These are phyloP conservation scores for Dillenia turbinata DNA, from an alignment of 164 flowering plant species.

Conservation along the genomic window DNA sequence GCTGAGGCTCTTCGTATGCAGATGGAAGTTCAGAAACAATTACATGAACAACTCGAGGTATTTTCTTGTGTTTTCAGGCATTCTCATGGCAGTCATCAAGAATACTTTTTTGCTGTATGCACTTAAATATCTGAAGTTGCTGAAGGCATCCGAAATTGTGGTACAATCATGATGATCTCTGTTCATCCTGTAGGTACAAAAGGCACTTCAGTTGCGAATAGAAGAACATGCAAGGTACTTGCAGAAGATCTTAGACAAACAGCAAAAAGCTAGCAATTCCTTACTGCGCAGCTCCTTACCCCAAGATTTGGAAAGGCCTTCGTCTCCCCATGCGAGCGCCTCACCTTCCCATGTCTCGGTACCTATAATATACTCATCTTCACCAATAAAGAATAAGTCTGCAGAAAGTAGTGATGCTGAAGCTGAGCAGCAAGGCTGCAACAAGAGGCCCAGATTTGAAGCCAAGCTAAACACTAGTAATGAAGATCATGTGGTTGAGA, in stretches of 20 bases:
- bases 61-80: not conserved
- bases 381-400: slow-evolving; percentile 20
- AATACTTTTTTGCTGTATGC: too few species aligned
- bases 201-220: slow-evolving; percentile 54
- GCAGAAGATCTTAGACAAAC: slow-evolving; percentile 56
- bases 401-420: slow-evolving; percentile 16
- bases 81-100: too few species aligned
- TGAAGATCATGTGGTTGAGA: slow-evolving; percentile 14
- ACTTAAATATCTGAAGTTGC: too few species aligned
- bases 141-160: too few species aligned
- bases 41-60: slow-evolving; percentile 75
- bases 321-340: slow-evolving; percentile 15
- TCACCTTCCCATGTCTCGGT: slow-evolving; percentile 17
- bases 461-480: slow-evolving; percentile 8
- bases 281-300: slow-evolving; percentile 10
- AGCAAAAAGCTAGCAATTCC: slow-evolving; percentile 39
- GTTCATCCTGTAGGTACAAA: slow-evolving; percentile 38
- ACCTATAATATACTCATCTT: slow-evolving; percentile 25
- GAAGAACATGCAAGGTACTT: slow-evolving; percentile 60
- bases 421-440: slow-evolving; percentile 12
- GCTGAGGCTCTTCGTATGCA: slow-evolving; percentile 54
- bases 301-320: slow-evolving; percentile 16
- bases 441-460: slow-evolving; percentile 26
- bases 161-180: not conserved
- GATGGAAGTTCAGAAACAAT: slow-evolving; percentile 61